These are phyloP conservation scores for Cyberlindnera amylophila DNA, from an alignment of 805 yeast species.

Conservation along the genomic window DNA sequence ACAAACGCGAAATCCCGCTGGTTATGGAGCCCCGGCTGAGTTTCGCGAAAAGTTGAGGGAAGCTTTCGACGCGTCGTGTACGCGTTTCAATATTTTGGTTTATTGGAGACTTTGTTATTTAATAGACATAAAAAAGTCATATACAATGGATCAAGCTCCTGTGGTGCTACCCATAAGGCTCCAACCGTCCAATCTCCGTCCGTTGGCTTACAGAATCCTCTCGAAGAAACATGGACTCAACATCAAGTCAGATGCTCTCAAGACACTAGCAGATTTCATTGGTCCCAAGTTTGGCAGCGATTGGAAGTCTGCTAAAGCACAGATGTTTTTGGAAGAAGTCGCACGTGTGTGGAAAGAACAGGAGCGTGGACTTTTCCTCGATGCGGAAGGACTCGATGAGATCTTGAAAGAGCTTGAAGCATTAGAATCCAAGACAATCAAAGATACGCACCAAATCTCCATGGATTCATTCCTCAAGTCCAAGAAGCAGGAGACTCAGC, in stretches of 20 bases:
- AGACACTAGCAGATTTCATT: constrained; percentile 65
- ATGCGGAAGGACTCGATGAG: constrained; percentile 61
- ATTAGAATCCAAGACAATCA: constrained; percentile 18
- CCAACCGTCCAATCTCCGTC: constrained; percentile 80
- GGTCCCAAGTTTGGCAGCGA: constrained; percentile 79
- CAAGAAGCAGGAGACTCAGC: constrained; percentile 8
- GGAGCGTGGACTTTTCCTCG: constrained; percentile 82
- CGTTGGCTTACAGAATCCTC: constrained; percentile 83
- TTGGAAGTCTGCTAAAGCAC: constrained; percentile 72
- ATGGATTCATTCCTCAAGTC: constrained; percentile 13
- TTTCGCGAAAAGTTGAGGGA: constrained; percentile 4
- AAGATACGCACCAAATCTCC: constrained; percentile 9
- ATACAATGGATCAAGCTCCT: constrained; percentile 13
- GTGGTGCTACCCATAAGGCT: constrained; percentile 69
- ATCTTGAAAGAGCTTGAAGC: constrained; percentile 56
- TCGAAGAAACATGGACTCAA: constrained; percentile 92
- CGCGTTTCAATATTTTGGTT: background rate
- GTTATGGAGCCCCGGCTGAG: background rate
- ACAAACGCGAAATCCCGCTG: no score
- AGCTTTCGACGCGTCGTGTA: constrained; percentile 11
- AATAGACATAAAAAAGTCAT: no score
- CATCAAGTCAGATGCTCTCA: constrained; percentile 80
- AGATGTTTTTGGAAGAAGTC: constrained; percentile 66
- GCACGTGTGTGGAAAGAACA: constrained; percentile 86
- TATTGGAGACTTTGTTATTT: no score